phyloP scores from a whole-genome alignment of 148 eudicot genomes.

The Rhododendron griersonianum region DNA sequence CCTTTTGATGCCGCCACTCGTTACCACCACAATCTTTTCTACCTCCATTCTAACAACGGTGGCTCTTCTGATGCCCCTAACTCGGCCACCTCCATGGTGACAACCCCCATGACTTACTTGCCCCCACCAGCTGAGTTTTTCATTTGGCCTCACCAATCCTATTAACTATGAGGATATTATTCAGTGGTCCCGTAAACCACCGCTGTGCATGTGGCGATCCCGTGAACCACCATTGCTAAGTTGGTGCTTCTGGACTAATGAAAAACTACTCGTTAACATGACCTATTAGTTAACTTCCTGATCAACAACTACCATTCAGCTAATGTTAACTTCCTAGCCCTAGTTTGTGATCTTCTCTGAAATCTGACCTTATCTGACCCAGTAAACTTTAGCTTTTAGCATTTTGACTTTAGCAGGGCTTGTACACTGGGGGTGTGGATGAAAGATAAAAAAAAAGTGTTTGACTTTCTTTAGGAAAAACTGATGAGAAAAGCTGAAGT shows the following conservation, averaged over 20 bases:
- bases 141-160: slow-evolving; percentile 80
- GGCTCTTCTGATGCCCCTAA: slow-evolving; percentile 26
- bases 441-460: slow-evolving; percentile 6
- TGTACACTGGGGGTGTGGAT: background rate
- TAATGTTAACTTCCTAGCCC: slow-evolving; percentile 4
- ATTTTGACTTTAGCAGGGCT: slow-evolving; percentile 6
- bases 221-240: background rate
- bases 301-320: background rate
- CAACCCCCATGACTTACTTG: slow-evolving; percentile 39
- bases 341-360: slow-evolving; percentile 1
- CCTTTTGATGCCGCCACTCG: slow-evolving; percentile 48
- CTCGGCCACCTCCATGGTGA: slow-evolving; percentile 8
- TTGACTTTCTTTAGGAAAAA: background rate
- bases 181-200: background rate
- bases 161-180: slow-evolving; percentile 24
- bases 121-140: slow-evolving; percentile 59
- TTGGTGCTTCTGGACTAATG: background rate
- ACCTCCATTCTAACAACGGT: slow-evolving; percentile 29
- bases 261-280: slow-evolving; percentile 3
- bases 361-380: slow-evolving; percentile 31
- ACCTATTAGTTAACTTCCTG: background rate
- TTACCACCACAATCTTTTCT: slow-evolving; percentile 59
- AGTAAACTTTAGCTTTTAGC: slow-evolving; percentile 18
- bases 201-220: background rate
- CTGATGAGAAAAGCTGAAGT: background rate